Base-by-base conservation (phyloP, 1,284 basidiomycete species). In the Sanghuangporus baumii region DNA sequence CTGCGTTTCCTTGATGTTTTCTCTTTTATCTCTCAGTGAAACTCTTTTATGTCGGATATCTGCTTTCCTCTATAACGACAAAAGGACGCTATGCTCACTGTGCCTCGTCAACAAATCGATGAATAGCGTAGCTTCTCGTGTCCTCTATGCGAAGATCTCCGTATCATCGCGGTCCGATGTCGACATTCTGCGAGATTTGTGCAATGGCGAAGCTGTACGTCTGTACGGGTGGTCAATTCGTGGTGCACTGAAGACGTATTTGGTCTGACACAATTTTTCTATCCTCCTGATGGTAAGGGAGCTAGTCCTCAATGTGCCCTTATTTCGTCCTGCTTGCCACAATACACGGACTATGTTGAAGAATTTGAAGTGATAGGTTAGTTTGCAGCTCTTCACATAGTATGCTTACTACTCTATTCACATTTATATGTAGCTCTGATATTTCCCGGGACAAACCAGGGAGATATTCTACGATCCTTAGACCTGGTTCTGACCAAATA, bases 311-410 rank as follows among this genome's bases (percentile, higher is more conserved):
- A 37, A 34, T 37, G 40, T 18, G 48, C 37, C 3, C 26, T 62
- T 23, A 20, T 14, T 41, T 57, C 56, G 14, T 63, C 61, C 18
- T 47, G 36, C 8, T 26, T 63, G 11, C 48, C 61, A 4, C 47
- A 34, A 20, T 54, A 63, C 54, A 31, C 57, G 16, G 11, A 6
- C 18, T 54, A 34, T 43, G 57, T 63, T 26, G 56, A 46, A 43
- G 50, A 54, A 26, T 63, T 63, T 52, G 57, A 63, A 43, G 20
- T 63, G 1, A 20, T 18, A 31, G 60, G 60, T 55, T 12, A 47
- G 60, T 18, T 11, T 36, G 3, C 41, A 40, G 3, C 23, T n/a
- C 9, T 37, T 38, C 12, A 16, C 14, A 18, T 48, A 6, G 34
- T 18, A 8, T 23, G 9, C 1, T 18, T 16, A 7, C 31, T 14